These are phyloP conservation scores for Sphagnurus paluster DNA, from an alignment of 1,284 basidiomycete species.

Conservation along the genomic window DNA sequence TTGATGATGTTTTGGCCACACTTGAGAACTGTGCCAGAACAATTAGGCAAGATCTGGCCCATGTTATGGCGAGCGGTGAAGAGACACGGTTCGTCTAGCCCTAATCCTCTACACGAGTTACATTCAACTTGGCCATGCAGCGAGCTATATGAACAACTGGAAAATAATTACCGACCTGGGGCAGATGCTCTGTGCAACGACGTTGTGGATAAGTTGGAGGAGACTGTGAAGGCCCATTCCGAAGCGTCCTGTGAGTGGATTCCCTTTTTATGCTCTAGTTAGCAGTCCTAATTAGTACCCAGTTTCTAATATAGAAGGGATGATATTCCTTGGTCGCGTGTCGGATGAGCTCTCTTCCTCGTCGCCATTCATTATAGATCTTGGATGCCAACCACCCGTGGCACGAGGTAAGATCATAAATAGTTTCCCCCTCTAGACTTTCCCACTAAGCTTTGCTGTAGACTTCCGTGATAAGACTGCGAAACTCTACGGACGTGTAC, in stretches of 20 bases:
- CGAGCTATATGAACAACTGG: slow-evolving; percentile 38
- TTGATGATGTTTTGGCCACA: slow-evolving; percentile 55
- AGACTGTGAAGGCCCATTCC: slow-evolving; percentile 30
- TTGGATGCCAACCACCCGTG: slow-evolving; percentile 41
- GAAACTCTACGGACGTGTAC: slow-evolving; percentile 40
- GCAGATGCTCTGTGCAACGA: slow-evolving; percentile 45
- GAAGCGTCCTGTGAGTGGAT: slow-evolving; percentile 34
- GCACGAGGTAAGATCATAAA: slow-evolving; percentile 35
- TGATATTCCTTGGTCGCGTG: slow-evolving; percentile 27
- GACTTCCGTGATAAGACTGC: slow-evolving; percentile 44
- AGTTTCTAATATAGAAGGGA: slow-evolving; percentile 17
- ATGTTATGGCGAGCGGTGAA: slow-evolving; percentile 40
- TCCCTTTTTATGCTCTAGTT: not conserved
- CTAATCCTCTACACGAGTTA: slow-evolving; percentile 2
- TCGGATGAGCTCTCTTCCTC: slow-evolving; percentile 24
- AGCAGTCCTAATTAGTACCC: not conserved
- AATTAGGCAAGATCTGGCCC: slow-evolving; percentile 57
- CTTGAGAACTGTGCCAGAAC: slow-evolving; percentile 57
- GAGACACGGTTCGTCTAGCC: slow-evolving; percentile 34
- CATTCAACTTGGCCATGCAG: slow-evolving; percentile 26
- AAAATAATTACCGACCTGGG: slow-evolving; percentile 44
- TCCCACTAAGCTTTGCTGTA: slow-evolving; percentile 21
- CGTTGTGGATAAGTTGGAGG: slow-evolving; percentile 39
- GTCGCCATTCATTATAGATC: slow-evolving; percentile 42
- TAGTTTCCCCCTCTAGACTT: not conserved